phyloP scores from a whole-genome alignment of 208 protist species.

The Trypanosoma rangeli region DNA sequence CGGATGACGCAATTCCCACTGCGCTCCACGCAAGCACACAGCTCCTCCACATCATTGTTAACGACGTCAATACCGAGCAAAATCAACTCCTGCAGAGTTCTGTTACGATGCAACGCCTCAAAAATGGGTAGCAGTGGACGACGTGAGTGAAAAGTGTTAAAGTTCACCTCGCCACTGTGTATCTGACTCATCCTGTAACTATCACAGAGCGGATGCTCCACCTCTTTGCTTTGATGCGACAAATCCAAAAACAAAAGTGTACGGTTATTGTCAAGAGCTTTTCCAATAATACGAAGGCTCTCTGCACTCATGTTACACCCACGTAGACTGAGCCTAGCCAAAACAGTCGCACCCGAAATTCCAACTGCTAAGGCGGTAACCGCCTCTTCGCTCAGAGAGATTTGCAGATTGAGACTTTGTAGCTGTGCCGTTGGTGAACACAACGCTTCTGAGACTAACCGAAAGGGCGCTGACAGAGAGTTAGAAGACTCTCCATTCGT shows the following conservation, averaged over 20 bases:
- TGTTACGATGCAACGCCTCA: constrained; percentile 49
- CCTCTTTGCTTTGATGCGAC: constrained; percentile 48
- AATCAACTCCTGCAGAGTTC: constrained; percentile 42
- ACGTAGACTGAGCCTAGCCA: constrained; percentile 48
- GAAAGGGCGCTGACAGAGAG: constrained; percentile 35
- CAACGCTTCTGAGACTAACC: constrained; percentile 33
- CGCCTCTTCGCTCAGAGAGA: constrained; percentile 59
- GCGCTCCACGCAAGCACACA: constrained; percentile 64
- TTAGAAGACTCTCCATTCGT: neutral
- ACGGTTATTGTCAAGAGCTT: constrained; percentile 35
- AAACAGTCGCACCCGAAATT: constrained; percentile 36
- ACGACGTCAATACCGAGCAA: constrained; percentile 58
- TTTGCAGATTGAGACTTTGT: constrained; percentile 48
- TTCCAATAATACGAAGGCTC: constrained; percentile 36
- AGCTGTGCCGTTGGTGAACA: constrained; percentile 30
- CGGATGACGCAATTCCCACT: constrained; percentile 49
- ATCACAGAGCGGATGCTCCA: constrained; percentile 41
- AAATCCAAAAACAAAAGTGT: constrained; percentile 50
- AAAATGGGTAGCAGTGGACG: constrained; percentile 64
- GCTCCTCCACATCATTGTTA: constrained; percentile 67
- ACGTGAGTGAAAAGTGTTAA: constrained; percentile 16
- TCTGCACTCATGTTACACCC: constrained; percentile 49
- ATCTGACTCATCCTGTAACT: neutral
- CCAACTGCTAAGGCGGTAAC: constrained; percentile 35
- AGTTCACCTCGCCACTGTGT: constrained; percentile 27